Base-by-base conservation (phyloP, 2,329 filamentous ascomycete species). In the Zymoseptoria tritici region DNA sequence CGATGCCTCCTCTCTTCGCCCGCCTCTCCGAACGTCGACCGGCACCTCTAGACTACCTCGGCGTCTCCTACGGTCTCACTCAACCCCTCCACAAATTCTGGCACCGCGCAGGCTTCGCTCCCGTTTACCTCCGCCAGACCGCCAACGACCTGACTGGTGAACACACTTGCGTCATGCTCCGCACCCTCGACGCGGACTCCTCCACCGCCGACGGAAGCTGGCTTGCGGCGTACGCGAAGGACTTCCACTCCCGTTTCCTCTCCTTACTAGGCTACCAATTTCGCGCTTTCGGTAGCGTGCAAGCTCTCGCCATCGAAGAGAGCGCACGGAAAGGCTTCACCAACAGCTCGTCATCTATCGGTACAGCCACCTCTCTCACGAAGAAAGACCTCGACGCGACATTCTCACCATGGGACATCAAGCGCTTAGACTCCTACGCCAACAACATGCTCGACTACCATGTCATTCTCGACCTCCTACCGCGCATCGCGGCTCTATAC, bases 361-460 rank as follows among this genome's bases (percentile, higher is more conserved):
- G 81, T 53, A 73, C 80, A 57, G 73, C 80, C 0, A 74, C 77
- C 3, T 76, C 84, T 1, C 77, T 99, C 56, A 85, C 80, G 11
- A 96, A 95, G 76, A 64, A 77, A 0, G 88, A 92, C 62, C 82
- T 99, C 6, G 92, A 97, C 70, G 78, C 80, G 16, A 75, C 87
- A 2, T 83, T 99, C 74, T 91, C 90, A 3, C 92, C 94, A 0
- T 97, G 94, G 73, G 94, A 99, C 73, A 83, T 97, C 63, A 97
- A 97, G 79, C 87, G 94, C 26, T 81, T 99, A 2, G 93, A 97
- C 72, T 92, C 89, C 51, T 99, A 99, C 70, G 90, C 94, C 16
- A 96, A 95, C 76, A 96, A 96, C 76, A 89, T 97, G 82, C 85
- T 99, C 50, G 95, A 99, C 75, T 96, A 97, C 78, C 95, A 97